phyloP scores from a whole-genome alignment of 345 rosid species.

The thale cress (Arabidopsis thaliana) region TAIR10.1 NC_003070.9:2659501-2660000 shows the following conservation, averaged over 20 bases:
- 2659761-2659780: constrained; percentile 58
- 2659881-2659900: constrained; percentile 75
- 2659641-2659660: constrained; percentile 56
- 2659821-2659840: constrained; percentile 46
- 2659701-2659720: not conserved
- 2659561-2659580: constrained; percentile 64
- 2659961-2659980: constrained; percentile 2
- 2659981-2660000: constrained; percentile 92
- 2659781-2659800: constrained; percentile 50
- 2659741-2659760: not conserved
- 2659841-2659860: constrained; percentile 55
- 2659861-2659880: constrained; percentile 60
- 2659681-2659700: constrained; percentile 19
- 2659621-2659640: constrained; percentile 78
- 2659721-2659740: not conserved
- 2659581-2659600: constrained; percentile 62
- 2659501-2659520: constrained; percentile 67
- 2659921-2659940: not conserved
- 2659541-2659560: constrained; percentile 72
- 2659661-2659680: constrained; percentile 76
- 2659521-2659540: constrained; percentile 57
- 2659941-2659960: not conserved
- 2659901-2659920: not conserved
- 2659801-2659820: constrained; percentile 37
- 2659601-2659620: constrained; percentile 88